phyloP scores from a whole-genome alignment of 2,329 filamentous ascomycete genomes.

The Knoxdaviesia capensis region DNA sequence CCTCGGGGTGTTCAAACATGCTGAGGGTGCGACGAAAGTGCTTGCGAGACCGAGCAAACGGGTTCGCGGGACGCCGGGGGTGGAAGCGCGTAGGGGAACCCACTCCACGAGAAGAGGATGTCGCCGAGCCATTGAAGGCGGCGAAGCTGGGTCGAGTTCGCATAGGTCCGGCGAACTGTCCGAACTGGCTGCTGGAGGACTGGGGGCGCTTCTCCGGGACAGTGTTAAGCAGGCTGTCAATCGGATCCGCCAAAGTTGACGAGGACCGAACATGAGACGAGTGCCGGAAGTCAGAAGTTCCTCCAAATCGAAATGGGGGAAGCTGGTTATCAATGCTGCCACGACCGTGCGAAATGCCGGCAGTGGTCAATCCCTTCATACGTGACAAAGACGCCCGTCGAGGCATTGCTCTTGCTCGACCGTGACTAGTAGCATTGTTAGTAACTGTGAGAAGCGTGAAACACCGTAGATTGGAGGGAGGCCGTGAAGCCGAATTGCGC shows the following conservation, averaged over 20 bases:
- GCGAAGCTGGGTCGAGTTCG: slow-evolving; percentile 38
- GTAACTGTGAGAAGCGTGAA: no score
- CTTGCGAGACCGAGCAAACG: slow-evolving; percentile 57
- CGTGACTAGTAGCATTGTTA: no score
- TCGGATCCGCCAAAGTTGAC: slow-evolving; percentile 28
- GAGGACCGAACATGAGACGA: slow-evolving; percentile 11
- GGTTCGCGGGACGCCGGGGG: slow-evolving; percentile 52
- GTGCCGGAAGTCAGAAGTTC: neutral
- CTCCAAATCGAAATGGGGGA: slow-evolving; percentile 57
- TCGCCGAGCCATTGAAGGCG: slow-evolving; percentile 27
- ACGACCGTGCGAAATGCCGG: slow-evolving; percentile 35
- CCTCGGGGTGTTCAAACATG: slow-evolving; percentile 90
- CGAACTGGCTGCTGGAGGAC: neutral
- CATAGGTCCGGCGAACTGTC: neutral
- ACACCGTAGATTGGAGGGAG: no score
- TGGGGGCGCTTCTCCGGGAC: neutral
- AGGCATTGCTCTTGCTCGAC: slow-evolving; percentile 13
- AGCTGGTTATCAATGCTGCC: slow-evolving; percentile 42
- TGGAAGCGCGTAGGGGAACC: slow-evolving; percentile 20
- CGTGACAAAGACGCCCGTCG: slow-evolving; percentile 57
- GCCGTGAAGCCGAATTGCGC: no score
- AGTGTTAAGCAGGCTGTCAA: slow-evolving; percentile 25
- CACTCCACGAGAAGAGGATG: slow-evolving; percentile 2
- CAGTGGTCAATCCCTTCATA: slow-evolving; percentile 55
- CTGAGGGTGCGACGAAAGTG: slow-evolving; percentile 83